Evolutionary conservation across 2,329 filamentous ascomycete species (phyloP), one percentile per base, ranked within the genome.

Genomic region (Scedosporium apiospermum): DNA sequence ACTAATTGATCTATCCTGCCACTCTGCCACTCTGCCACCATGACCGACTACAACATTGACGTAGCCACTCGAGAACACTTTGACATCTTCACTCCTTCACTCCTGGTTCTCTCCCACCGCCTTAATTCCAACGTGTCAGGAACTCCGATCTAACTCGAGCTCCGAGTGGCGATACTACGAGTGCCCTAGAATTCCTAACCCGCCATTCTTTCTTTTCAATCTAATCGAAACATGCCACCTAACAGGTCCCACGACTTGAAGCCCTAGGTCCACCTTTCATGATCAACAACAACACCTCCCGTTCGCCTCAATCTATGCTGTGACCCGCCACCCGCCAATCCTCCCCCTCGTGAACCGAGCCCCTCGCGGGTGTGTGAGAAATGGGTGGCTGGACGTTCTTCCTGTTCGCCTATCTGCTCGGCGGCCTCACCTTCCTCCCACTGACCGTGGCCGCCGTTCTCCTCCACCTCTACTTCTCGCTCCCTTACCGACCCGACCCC

Each of bases 371-470:
- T 27, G 53, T 41, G 63, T 38, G 63, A 71, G 71, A 70, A 67
- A 84, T 85, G 82, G 77, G 76, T 69, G 53, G 49, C 21, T 83
- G 80, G 76, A 77, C 77, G 38, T 72, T 72, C 68, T 86, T 93
- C 71, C 78, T 96, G 67, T 74, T 89, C 71, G 82, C 89, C 73
- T 97, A 96, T 80, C 73, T 96, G 67, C 76, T 96, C 64, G 93
- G 93, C 75, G 93, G 93, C 69, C 73, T 97, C 71, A 96, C 93
- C 63, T 93, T 97, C 72, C 72, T 96, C 64, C 93, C 93, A 34
- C 78, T 96, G 3, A 69, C 92, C 64, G 65, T 93, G 61, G 71
- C 77, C 57, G 74, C 82, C 58, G 69, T 90, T 63, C 71, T 93
- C 61, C 71, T 85, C 41, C 85, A 92, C 73, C 85, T 85, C 67